Conservation (phyloP, 2,329 filamentous ascomycete genomes). For the Chaetomiaceae sp. region DNA sequence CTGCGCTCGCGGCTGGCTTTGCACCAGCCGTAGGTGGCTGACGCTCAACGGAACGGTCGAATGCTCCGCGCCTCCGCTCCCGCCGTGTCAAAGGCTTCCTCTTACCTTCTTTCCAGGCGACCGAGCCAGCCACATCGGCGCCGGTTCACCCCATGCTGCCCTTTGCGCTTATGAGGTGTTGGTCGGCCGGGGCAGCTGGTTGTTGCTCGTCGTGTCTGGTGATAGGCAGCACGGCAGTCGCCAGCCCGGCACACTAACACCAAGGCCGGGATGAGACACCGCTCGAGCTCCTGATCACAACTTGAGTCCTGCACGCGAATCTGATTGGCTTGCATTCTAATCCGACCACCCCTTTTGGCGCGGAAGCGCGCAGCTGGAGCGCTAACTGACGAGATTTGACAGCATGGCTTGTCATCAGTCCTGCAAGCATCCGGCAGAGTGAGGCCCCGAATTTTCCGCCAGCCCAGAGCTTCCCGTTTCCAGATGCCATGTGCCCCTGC, state of each 20-base stretch:
- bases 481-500: background rate
- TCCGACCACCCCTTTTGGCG: background rate
- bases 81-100: no score
- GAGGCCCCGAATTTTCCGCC: conserved; percentile 2
- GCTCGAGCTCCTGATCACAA: conserved; percentile 5
- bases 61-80: no score
- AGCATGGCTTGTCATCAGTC: background rate
- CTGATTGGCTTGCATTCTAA: conserved; percentile 1
- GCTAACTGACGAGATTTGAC: conserved; percentile 7
- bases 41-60: no score
- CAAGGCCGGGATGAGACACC: background rate
- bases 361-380: conserved; percentile 1
- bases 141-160: no score
- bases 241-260: background rate
- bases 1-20: no score
- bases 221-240: background rate
- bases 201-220: background rate
- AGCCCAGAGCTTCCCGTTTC: background rate
- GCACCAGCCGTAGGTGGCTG: no score
- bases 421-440: conserved; percentile 1
- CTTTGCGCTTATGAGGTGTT: no score
- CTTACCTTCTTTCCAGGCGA: background rate
- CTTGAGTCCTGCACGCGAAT: background rate
- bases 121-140: no score
- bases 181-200: no score